phyloP scores from a whole-genome alignment of 2,329 filamentous ascomycete genomes.

The Xylaria sp. region DNA sequence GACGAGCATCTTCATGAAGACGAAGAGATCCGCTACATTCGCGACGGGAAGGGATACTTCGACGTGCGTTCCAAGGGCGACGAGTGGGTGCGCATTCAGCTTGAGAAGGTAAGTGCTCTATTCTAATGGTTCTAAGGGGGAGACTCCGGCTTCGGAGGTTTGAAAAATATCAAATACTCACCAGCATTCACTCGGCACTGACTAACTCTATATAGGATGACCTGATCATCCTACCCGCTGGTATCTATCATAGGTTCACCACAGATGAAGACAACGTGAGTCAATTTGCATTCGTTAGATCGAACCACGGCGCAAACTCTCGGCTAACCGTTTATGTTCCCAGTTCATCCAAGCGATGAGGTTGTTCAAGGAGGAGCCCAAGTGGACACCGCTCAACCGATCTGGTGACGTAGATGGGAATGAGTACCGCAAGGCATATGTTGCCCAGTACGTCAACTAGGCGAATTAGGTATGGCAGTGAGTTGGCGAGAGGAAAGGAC shows the following conservation, averaged over 20 bases:
- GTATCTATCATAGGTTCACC: conserved; percentile 98
- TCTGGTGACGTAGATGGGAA: conserved; percentile 81
- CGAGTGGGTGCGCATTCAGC: conserved; percentile 85
- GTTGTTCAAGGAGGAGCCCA: conserved; percentile 97
- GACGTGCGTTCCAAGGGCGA: conserved; percentile 87
- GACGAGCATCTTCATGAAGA: conserved; percentile 97
- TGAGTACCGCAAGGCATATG: conserved; percentile 79
- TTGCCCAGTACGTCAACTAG: conserved; percentile 57
- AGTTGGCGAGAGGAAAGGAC: background rate
- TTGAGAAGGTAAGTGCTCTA: conserved; percentile 71
- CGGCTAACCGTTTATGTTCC: background rate
- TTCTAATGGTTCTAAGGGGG: background rate
- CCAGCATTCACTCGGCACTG: background rate
- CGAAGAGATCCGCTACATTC: conserved; percentile 96
- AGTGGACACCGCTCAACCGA: conserved; percentile 95
- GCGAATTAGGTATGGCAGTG: background rate
- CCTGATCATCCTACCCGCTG: conserved; percentile 90
- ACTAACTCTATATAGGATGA: conserved; percentile 64
- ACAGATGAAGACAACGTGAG: conserved; percentile 90
- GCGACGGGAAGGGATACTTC: conserved; percentile 89
- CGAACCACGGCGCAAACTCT: background rate
- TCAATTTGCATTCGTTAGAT: conserved; percentile 39
- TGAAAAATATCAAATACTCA: background rate
- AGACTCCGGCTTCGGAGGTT: background rate
- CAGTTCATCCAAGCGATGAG: conserved; percentile 97